Base-by-base conservation (phyloP, 2,329 filamentous ascomycete genomes). In the Escovopsis sp. region DNA sequence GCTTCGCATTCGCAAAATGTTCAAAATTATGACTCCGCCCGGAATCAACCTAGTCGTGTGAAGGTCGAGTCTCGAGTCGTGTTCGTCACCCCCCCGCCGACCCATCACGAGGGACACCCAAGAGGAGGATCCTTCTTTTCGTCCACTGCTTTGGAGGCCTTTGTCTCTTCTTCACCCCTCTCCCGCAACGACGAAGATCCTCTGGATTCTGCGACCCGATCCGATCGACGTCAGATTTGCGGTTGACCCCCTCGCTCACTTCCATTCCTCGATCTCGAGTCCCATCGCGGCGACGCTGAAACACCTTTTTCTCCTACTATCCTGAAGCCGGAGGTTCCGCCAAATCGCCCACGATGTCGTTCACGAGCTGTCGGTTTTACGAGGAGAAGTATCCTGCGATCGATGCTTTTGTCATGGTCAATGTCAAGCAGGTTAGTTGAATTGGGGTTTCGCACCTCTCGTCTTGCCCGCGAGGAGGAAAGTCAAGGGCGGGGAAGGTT, bases 391-490 rank as follows among this genome's bases (percentile, higher is more conserved):
- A 81, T 43, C 56, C 58, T 50, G 90, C 96, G 72, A 88, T 98
- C 58, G 90, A 98, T 66, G 93, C 85, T 71, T 96, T 94, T 65
- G 92, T 98, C 58, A 98, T 98, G 90, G 90, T 98, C 60, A 98
- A 96, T 63, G 90, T 96, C 53, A 93, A 94, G 75, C 86, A 94
- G 78, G 82, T 87, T 57, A 43, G 70, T 37, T 36, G 38, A 11
- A 8, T 25, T 11, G 5, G 19, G 3, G 11, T n/a, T n/a, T n/a
- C n/a, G n/a, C n/a, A n/a, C n/a, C n/a, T n/a, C 18, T 33, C 31
- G 36, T 16, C 15, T 28, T 13, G 13, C 27, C 27, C 27, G 27
- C 27, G 27, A n/a, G n/a, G n/a, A n/a, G n/a, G n/a, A n/a, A n/a
- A n/a, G n/a, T n/a, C n/a, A n/a, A n/a, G n/a, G n/a, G n/a, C n/a